These are phyloP conservation scores for Penicillium herquei DNA, from an alignment of 495 filamentous ascomycete genomes.

Conservation along the genomic window DNA sequence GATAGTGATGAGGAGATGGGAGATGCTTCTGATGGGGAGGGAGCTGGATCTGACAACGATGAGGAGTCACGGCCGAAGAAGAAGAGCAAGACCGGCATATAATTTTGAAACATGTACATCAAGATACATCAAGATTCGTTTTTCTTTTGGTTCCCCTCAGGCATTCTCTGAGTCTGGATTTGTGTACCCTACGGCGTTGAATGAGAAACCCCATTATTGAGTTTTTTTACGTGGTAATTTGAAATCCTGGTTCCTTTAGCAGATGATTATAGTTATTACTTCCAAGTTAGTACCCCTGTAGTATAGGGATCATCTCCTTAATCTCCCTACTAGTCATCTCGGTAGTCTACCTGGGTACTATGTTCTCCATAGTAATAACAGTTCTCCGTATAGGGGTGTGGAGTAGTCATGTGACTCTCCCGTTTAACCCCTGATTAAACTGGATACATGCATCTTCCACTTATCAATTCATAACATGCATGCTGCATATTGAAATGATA, in stretches of 20 bases:
- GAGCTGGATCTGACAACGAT: constrained; percentile 46
- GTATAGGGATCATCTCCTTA: neutral
- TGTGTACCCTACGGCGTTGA: neutral
- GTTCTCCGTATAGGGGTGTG: neutral
- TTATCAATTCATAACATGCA: too few species aligned
- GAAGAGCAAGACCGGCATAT: constrained; percentile 56
- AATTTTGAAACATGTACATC: constrained; percentile 31
- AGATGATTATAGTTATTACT: too few species aligned
- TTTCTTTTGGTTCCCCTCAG: constrained; percentile 6
- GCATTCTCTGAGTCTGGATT: neutral
- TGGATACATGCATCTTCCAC: neutral
- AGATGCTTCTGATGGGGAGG: constrained; percentile 53
- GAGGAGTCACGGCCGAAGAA: constrained; percentile 61
- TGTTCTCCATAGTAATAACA: too few species aligned
- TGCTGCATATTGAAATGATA: too few species aligned
- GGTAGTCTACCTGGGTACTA: too few species aligned
- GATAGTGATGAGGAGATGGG: constrained; percentile 65
- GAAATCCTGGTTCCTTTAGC: too few species aligned
- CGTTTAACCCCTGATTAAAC: constrained; percentile 22
- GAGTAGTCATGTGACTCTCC: constrained; percentile 20
- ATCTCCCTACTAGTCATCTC: too few species aligned
- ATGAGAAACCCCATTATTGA: neutral
- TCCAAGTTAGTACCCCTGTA: neutral
- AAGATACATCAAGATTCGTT: constrained; percentile 16
- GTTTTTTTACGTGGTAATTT: neutral